Base-by-base conservation (phyloP, 169 alveolate species). In the Eimeria maxima region DNA sequence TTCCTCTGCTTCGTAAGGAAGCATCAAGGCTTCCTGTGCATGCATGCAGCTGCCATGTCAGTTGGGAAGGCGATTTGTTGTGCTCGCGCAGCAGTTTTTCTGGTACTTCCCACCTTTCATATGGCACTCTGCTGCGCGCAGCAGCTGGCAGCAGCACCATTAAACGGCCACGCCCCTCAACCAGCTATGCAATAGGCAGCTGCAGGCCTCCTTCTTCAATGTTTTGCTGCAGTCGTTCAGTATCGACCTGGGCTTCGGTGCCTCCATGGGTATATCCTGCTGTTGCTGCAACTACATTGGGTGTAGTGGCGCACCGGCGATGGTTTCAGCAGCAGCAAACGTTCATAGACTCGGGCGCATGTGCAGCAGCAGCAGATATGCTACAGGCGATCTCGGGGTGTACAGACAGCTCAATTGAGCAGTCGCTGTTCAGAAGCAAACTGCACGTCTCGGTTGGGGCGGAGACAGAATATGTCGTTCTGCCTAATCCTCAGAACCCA, bases 301-400 rank as follows among this genome's bases (percentile, higher is more conserved):
- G 89, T 16, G n/a, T 80, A 16, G 38, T 24, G 18, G 29, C 67
- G 2, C 67, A 80, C 69, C 65, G 33, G 42, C 20, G 60, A 24
- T 80, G 89, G 89, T 18, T 16, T 27, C 11, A 47, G 89, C 60
- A 80, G 89, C 89, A 80, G 65, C 89, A 80, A 42, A 13, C 47
- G 13, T 80, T 80, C 50, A 60, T 80, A 18, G 69, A 80, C n/a
- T 80, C 89, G 13, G 89, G 89, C 10, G 89, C 89, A 42, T 80
- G 89, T 22, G 89, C 89, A 44, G 89, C 89, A 16, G 89, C 89
- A 42, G 67, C 67, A 33, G 65, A 44, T 24, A 22, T 42, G 60
- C 67, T 47, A 3, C 67, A 24, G 44, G 33, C 57, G 18, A 8
- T 13, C 29, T 18, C 89, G 38, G 89, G 38, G 67, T 13, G 89